These are phyloP conservation scores for Linnemannia exigua DNA, from an alignment of 192 early-diverging fungal genomes.

Conservation along the genomic window DNA sequence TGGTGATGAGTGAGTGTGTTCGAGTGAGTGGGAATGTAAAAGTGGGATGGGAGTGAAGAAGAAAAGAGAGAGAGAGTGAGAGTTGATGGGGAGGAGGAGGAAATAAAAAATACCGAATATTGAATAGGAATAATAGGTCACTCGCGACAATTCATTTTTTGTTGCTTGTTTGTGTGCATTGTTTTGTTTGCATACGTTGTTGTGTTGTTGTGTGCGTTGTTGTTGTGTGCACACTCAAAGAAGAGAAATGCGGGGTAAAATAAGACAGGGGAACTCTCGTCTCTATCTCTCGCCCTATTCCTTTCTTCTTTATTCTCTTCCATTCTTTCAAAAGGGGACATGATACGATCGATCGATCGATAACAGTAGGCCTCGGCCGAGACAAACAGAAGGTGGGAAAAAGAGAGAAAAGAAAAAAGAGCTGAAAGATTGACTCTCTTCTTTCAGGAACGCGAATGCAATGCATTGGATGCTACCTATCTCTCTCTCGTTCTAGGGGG, in stretches of 20 bases:
- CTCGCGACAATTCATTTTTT: constrained; percentile 1
- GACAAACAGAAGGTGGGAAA: not conserved
- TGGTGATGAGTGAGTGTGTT: not conserved
- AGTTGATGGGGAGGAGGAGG: not conserved
- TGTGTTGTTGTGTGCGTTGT: not conserved
- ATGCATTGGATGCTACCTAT: not conserved
- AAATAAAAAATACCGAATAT: not conserved
- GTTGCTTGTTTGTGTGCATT: not conserved
- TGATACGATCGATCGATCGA: not conserved
- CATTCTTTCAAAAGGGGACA: not conserved
- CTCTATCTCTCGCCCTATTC: not conserved
- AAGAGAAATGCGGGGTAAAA: constrained; percentile 1
- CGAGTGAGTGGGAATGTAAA: too few relatives aligned
- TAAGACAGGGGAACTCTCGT: not conserved
- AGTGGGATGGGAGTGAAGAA: not conserved
- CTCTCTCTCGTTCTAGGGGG: not conserved
- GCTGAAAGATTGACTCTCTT: not conserved
- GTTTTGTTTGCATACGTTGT: not conserved
- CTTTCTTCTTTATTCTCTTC: not conserved
- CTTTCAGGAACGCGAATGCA: too few relatives aligned
- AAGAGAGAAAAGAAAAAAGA: not conserved
- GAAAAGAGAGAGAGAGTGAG: not conserved
- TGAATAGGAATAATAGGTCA: not conserved
- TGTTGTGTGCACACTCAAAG: not conserved
- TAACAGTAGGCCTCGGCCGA: not conserved